Conservation (phyloP, 2,329 filamentous ascomycete genomes). For the Aspergillus neoniger region DNA sequence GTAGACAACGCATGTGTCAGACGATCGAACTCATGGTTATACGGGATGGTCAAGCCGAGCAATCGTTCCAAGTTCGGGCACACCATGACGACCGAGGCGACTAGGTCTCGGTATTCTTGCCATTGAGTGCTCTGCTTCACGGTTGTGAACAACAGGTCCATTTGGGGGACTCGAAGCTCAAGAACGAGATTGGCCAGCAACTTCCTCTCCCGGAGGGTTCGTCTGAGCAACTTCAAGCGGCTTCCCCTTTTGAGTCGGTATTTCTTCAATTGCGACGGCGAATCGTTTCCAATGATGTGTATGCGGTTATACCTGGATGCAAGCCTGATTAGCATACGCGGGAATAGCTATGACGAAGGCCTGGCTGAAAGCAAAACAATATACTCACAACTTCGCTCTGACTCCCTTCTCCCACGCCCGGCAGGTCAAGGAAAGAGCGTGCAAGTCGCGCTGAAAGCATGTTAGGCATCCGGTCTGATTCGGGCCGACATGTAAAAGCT, state of each 20-base stretch:
- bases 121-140: slow-evolving; percentile 44
- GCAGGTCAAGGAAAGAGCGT: slow-evolving; percentile 55
- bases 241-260: slow-evolving; percentile 52
- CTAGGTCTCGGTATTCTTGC: slow-evolving; percentile 53
- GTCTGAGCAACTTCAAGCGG: slow-evolving; percentile 56
- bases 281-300: slow-evolving; percentile 52
- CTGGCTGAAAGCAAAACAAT: no score
- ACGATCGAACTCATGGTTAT: slow-evolving; percentile 56
- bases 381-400: slow-evolving; percentile 52
- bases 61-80: slow-evolving; percentile 60
- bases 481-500: slow-evolving; percentile 46
- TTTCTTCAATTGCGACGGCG: slow-evolving; percentile 48
- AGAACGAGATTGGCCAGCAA: slow-evolving; percentile 55
- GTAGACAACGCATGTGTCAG: slow-evolving; percentile 59
- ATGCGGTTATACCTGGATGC: slow-evolving; percentile 51
- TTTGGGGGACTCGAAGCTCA: slow-evolving; percentile 55
- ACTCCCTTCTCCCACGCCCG: slow-evolving; percentile 59
- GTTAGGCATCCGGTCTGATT: slow-evolving; percentile 50
- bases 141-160: slow-evolving; percentile 45
- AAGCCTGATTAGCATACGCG: slow-evolving; percentile 14
- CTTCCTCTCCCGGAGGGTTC: slow-evolving; percentile 55
- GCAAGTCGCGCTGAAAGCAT: slow-evolving; percentile 58
- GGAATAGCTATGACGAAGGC: no score
- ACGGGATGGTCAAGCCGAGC: slow-evolving; percentile 55
- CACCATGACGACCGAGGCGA: slow-evolving; percentile 60